Base-by-base conservation (phyloP, 495 filamentous ascomycete genomes). In the Penicillium tannophilum region DNA sequence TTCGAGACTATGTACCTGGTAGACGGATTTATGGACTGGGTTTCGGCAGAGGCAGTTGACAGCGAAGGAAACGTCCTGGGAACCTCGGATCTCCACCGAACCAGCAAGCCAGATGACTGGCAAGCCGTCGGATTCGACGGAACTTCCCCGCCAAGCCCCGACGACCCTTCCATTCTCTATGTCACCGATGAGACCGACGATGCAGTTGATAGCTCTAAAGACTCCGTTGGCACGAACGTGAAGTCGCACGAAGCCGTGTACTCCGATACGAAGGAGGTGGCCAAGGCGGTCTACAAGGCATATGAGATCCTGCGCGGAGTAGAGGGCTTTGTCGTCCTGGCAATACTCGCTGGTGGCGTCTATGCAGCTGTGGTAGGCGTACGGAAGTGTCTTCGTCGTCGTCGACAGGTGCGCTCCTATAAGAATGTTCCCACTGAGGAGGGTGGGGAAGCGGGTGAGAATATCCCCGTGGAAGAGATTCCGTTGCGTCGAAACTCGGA, bases 21-120 rank as follows among this genome's bases (percentile, higher is more conserved):
- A 35, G 33, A 56, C 0, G 74, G 71, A 1, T 73, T 63, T 35
- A 56, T 75, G 52, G 72, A 76, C 58, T 72, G 66, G 63, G 58
- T 58, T 56, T 70, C 6, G 82, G 91, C 7, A 88, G 85, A 67
- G 26, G 72, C 67, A 10, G 30, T 75, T 1, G 65, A 73, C 33
- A 17, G 8, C 14, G 36, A 64, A 5, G 56, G 54, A 26, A 54
- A 56, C 19, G 59, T 60, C 19, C 39, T 69, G 7, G 59, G 63
- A 8, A 50, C 17, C 9, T 66, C 66, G 3, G 35, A 23, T 23
- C 28, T 58, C 19, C 51, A 60, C 9, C 66, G 66, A 7, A 55
- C 58, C n/a, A 42, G 60, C 2, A 28, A 20, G 10, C 66, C 66
- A n/a, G 42, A 41, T 24, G 33, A 60, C 45, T 68, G 65, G 65